Evolutionary conservation across 768 basidiomycete genomes (phyloP).

Genomic region (Chiua virens): DNA sequence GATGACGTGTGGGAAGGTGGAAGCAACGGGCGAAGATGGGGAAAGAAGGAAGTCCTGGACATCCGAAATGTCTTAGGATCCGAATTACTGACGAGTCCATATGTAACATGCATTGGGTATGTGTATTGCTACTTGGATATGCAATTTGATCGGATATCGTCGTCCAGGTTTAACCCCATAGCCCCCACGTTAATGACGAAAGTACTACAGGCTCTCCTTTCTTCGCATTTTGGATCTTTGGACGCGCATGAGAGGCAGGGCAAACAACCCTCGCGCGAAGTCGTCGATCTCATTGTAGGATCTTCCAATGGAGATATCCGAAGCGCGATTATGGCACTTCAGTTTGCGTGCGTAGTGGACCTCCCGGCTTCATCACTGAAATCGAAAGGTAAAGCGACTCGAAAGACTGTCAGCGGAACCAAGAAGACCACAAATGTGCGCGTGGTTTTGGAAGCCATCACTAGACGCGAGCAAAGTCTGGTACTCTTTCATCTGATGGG

Average conservation of each 20-base stretch:
- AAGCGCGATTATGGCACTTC: constrained; percentile 89
- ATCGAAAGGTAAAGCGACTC: constrained; percentile 30
- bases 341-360: constrained; percentile 70
- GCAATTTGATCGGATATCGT: constrained; percentile 1
- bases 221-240: constrained; percentile 44
- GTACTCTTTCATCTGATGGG: constrained; percentile 91
- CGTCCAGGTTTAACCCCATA: constrained; percentile 83
- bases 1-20: constrained; percentile 49
- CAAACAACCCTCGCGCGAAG: constrained; percentile 56
- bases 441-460: constrained; percentile 67
- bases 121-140: constrained; percentile 21
- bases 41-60: constrained; percentile 58
- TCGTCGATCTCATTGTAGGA: constrained; percentile 73
- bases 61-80: constrained; percentile 69
- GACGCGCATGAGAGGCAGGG: constrained; percentile 9
- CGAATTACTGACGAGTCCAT: constrained; percentile 67
- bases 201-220: constrained; percentile 65
- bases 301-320: constrained; percentile 90
- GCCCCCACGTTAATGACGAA: constrained; percentile 82
- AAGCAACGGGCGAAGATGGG: constrained; percentile 42
- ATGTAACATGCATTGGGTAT: constrained; percentile 79
- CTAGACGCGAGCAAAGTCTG: constrained; percentile 81
- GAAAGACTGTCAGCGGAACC: constrained; percentile 26
- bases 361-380: constrained; percentile 16
- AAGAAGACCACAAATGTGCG: constrained; percentile 20